These are phyloP conservation scores for Yamadazyma tumulicola DNA, from an alignment of 805 yeast genomes.

Conservation along the genomic window DNA sequence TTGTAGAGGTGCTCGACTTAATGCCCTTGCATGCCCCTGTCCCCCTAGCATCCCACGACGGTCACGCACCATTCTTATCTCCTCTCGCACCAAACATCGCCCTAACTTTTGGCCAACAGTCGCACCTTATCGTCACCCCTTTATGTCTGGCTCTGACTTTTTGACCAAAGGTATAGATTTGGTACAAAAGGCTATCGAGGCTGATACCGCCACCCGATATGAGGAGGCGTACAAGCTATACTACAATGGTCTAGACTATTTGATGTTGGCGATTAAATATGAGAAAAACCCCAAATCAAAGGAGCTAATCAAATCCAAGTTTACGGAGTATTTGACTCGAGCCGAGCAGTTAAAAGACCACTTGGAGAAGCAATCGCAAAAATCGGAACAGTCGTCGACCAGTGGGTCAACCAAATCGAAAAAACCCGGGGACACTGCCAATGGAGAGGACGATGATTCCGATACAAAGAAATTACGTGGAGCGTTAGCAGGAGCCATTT, in stretches of 20 bases:
- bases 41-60: no score
- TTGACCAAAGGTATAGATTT: constrained; percentile 91
- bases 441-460: constrained; percentile 58
- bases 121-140: no score
- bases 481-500: constrained; percentile 87
- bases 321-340: constrained; percentile 84
- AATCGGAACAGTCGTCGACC: constrained; percentile 52
- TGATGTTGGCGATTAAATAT: constrained; percentile 90
- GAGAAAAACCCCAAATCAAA: constrained; percentile 90
- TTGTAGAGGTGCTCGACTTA: no score
- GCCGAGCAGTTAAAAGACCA: constrained; percentile 94
- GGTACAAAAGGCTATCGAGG: constrained; percentile 91
- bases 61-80: no score
- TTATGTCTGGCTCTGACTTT: constrained; percentile 50
- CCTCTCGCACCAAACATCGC: no score
- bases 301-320: constrained; percentile 81
- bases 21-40: no score
- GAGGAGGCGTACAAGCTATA: constrained; percentile 93
- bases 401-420: constrained; percentile 58
- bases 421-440: constrained; percentile 38
- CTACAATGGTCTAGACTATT: constrained; percentile 88
- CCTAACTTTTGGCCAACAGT: no score
- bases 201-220: constrained; percentile 83
- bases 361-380: constrained; percentile 59
- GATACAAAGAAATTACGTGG: constrained; percentile 88